Conservation (phyloP, 176 grass and related monocot species). For the Thinopyrum elongatum region DNA sequence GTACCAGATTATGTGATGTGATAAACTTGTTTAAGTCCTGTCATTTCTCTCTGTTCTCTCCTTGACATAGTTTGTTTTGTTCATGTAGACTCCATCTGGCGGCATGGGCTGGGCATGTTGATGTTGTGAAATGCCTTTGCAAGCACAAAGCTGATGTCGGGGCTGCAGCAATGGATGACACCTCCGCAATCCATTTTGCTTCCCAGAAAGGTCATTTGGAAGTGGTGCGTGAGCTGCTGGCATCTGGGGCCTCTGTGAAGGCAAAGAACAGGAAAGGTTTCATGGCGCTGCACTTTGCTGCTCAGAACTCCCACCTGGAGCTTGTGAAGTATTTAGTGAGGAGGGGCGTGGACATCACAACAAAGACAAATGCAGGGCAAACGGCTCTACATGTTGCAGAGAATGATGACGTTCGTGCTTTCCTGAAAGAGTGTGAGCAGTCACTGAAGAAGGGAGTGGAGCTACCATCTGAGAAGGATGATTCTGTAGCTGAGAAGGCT, state of each 20-base stretch:
- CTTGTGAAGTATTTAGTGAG: constrained; percentile 81
- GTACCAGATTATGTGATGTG: not conserved
- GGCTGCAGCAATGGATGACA: constrained; percentile 93
- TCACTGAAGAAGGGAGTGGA: constrained; percentile 48
- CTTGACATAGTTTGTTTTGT: constrained; percentile 30
- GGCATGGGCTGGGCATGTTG: constrained; percentile 91
- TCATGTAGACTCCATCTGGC: constrained; percentile 84
- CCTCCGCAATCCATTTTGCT: constrained; percentile 81
- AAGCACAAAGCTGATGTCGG: constrained; percentile 83
- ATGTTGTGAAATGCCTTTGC: constrained; percentile 89
- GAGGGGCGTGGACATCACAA: constrained; percentile 58
- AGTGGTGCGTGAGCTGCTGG: constrained; percentile 54
- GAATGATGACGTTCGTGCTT: constrained; percentile 60
- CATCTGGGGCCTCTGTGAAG: constrained; percentile 70
- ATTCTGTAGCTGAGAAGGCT: constrained; percentile 25
- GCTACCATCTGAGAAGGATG: constrained; percentile 33
- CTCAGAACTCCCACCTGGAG: constrained; percentile 77
- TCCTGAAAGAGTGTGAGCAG: constrained; percentile 65
- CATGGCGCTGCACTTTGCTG: constrained; percentile 75
- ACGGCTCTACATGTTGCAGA: constrained; percentile 71
- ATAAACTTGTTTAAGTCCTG: not conserved
- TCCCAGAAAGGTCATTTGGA: constrained; percentile 94
- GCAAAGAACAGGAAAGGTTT: constrained; percentile 91
- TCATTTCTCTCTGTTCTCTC: not conserved
- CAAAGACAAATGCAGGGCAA: constrained; percentile 86